phyloP scores from a whole-genome alignment of 345 rosid genomes.

The Hibiscus trionum region DNA sequence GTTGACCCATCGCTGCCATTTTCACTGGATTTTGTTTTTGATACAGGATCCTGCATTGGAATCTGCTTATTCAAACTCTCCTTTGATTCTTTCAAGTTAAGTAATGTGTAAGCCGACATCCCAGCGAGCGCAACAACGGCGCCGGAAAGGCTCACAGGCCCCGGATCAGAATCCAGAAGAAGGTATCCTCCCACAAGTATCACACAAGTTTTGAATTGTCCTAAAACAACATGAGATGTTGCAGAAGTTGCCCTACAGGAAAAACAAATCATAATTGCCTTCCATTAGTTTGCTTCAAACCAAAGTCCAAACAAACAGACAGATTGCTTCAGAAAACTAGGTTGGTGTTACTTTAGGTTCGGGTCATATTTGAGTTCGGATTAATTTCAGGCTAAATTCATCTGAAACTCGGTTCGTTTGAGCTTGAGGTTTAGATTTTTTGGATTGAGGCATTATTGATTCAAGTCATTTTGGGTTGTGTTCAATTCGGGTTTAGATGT shows the following conservation, averaged over 20 bases:
- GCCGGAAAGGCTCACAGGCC: slow-evolving; percentile 70
- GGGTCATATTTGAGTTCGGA: no score
- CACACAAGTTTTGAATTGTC: slow-evolving; percentile 91
- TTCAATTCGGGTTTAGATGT: neutral
- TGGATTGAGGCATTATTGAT: neutral
- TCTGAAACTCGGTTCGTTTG: neutral
- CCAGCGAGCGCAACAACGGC: slow-evolving; percentile 66
- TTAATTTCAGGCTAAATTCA: no score
- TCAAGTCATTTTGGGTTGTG: neutral
- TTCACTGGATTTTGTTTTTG: slow-evolving; percentile 36
- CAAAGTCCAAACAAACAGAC: neutral
- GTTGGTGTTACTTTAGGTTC: neutral
- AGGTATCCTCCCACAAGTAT: slow-evolving; percentile 73
- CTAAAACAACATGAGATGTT: slow-evolving; percentile 84
- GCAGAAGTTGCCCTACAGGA: slow-evolving; percentile 85
- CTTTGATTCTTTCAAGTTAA: slow-evolving; percentile 37
- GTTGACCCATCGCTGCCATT: slow-evolving; percentile 9
- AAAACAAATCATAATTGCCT: neutral
- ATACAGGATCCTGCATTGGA: slow-evolving; percentile 29
- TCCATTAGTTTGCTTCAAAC: neutral
- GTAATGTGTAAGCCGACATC: slow-evolving; percentile 68
- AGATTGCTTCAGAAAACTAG: neutral
- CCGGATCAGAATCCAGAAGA: slow-evolving; percentile 67
- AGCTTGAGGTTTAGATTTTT: neutral
- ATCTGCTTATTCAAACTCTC: slow-evolving; percentile 36